These are phyloP conservation scores for Symmetrospora coprosmae DNA, from an alignment of 768 basidiomycete genomes.

Conservation along the genomic window DNA sequence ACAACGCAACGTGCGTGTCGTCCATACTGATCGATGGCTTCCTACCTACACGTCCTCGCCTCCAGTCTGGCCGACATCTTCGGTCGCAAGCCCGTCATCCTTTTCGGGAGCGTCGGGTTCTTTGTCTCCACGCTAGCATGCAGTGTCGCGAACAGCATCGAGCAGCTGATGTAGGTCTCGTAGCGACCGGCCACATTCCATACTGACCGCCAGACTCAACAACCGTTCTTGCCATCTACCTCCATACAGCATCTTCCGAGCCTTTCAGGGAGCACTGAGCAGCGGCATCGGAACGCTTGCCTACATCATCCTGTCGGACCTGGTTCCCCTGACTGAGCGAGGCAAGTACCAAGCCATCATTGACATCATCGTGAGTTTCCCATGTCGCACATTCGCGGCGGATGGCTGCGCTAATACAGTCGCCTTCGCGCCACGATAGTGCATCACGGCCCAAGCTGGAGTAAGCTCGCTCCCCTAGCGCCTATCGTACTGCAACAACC, in stretches of 20 bases:
- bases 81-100: not conserved
- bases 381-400: too few species aligned
- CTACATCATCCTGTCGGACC: not conserved
- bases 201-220: too few species aligned
- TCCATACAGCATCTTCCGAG: not conserved
- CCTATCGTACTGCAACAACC: too few species aligned
- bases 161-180: not conserved
- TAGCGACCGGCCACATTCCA: not conserved
- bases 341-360: not conserved
- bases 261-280: not conserved
- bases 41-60: too few species aligned
- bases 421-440: too few species aligned
- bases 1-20: too few species aligned
- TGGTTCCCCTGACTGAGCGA: not conserved
- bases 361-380: too few species aligned
- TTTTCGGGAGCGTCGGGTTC: not conserved
- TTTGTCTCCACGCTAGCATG: conserved; percentile 6
- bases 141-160: not conserved
- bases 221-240: not conserved
- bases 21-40: too few species aligned
- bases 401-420: too few species aligned
- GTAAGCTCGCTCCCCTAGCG: too few species aligned
- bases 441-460: too few species aligned
- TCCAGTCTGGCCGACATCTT: conserved; percentile 5
- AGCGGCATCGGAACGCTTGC: not conserved